Base-by-base conservation (phyloP, 108 stramenopile species). In the Cyclotella choctawhatcheeana region DNA sequence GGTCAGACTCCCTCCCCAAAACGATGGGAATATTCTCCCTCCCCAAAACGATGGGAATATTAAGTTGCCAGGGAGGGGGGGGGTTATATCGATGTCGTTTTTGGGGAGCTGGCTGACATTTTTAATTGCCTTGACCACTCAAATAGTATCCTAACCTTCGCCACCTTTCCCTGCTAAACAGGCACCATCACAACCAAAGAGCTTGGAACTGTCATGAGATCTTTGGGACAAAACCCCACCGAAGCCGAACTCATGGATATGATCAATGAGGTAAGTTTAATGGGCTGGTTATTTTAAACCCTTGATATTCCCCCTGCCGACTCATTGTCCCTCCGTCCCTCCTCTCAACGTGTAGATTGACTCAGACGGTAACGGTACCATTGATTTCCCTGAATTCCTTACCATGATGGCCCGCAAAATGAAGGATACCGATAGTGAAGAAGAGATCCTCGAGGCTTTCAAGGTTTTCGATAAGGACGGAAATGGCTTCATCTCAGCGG, bases 391-490 rank as follows among this genome's bases (percentile, higher is more conserved):
- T 43, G 99, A 99, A 88, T 99, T 99, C 89, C 84, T 99, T 50
- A 99, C 99, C 72, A 99, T 99, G 98, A 99, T 99, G 99, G 99
- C 99, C 55, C 90, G 99, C 73, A 99, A 99, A 91, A 99, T 99
- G 99, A 99, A 99, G 97, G 99, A 99, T 80, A 99, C 99, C 21
- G 99, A 99, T 80, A 93, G 92, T 29, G 97, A 98, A 79, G 97
- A 99, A 84, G 99, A 99, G 92, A 99, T 99, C 84, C 93, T 97
- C 44, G 97, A 99, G 76, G 98, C 97, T 55, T 99, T 98, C 92
- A 98, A 97, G 91, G 97, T 97, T 47, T 95, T 97, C 79, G 95
- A 96, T 83, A 99, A 99, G 94, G 99, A 99, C 81, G 98, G 99
- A 70, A 99, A 99, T 86, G 99, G 99, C 50, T 99, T 99, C 91